Evolutionary conservation across 2,329 filamentous ascomycete species (phyloP), one percentile per base, ranked within the genome.

Genomic region (Cytospora schulzeri): DNA sequence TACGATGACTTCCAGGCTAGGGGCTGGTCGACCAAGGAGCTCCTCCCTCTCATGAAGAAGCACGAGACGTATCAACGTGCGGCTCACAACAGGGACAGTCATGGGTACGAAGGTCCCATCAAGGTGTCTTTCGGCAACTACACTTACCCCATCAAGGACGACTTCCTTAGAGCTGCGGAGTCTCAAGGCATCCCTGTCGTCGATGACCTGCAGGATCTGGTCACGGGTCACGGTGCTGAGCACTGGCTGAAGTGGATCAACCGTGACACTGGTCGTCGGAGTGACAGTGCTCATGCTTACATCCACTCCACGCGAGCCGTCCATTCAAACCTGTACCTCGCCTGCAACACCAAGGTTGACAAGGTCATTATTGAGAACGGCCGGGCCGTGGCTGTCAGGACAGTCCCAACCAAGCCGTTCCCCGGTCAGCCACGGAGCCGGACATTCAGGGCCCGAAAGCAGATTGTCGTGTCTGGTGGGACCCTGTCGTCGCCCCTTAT

Each of bases 241-340:
- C 90, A 93, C 69, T 93, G 91, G 91, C 79, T 93, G 63, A 93
- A 93, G 77, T 93, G 91, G 91, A 93, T 93, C 76, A 93, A 93
- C 72, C 84, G 85, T 65, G 86, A 85, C 75, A 86, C 84, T 71
- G 90, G 90, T 53, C 86, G 91, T 58, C 88, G 91, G 64, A 90
- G 87, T 66, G 91, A 93, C 76, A 89, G 88, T 61, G 91, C 91
- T 8, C 90, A 92, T 71, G 90, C 87, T 2, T 93, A 93, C 70
- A 81, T 94, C 66, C 91, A 94, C 76, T 87, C 88, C 60, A 93
- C 91, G 6, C 85, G 91, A 57, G 82, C 89, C 2, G 83, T 88
- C 48, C 81, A 91, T 73, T 81, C 83, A 68, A 93, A 92, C 73
- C 75, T 93, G 57, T 91, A 92, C 71, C 79, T 93, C 19, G 84